Evolutionary conservation across 257 asterid genomes (phyloP).

Genomic region (Rauvolfia tetraphylla): DNA sequence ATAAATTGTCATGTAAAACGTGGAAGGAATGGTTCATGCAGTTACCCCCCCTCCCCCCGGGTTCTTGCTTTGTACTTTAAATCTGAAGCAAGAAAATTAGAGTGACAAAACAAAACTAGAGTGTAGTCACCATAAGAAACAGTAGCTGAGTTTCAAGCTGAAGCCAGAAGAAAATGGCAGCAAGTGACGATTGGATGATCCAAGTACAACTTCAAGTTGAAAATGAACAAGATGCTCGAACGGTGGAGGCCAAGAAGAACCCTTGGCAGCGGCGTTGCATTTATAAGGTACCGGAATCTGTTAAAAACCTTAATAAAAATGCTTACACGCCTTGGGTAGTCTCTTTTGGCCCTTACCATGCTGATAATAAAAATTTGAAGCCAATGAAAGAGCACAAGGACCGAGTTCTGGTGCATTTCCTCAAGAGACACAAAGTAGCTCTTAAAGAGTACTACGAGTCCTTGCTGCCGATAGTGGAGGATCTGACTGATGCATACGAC

Average conservation of each 20-base stretch:
- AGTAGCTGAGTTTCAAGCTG: no score
- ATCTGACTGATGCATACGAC: conserved; percentile 3
- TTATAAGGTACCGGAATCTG: conserved; percentile 30
- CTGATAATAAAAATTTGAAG: conserved; percentile 10
- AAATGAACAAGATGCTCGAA: neutral
- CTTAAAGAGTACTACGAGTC: neutral
- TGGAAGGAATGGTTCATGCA: neutral
- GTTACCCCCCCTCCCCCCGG: no score
- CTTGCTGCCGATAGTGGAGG: neutral
- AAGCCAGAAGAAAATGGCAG: neutral
- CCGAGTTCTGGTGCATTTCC: conserved; percentile 41
- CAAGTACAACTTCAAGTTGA: neutral
- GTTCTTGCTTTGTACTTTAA: no score
- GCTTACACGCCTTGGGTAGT: conserved; percentile 44
- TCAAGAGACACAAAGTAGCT: conserved; percentile 26
- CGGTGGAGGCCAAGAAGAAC: neutral
- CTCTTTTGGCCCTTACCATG: conserved; percentile 50
- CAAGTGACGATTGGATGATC: neutral
- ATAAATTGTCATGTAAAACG: neutral
- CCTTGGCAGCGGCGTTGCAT: conserved; percentile 44
- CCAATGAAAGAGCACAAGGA: conserved; percentile 51
- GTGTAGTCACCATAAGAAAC: neutral
- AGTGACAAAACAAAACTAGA: no score
- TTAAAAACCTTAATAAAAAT: conserved; percentile 19
- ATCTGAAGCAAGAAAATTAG: no score